Percentiles rank a stretch among this genome's conserved stretches.
Conservation (phyloP, 331 rosid genomes). For the Prunus yedoensis region DNA sequence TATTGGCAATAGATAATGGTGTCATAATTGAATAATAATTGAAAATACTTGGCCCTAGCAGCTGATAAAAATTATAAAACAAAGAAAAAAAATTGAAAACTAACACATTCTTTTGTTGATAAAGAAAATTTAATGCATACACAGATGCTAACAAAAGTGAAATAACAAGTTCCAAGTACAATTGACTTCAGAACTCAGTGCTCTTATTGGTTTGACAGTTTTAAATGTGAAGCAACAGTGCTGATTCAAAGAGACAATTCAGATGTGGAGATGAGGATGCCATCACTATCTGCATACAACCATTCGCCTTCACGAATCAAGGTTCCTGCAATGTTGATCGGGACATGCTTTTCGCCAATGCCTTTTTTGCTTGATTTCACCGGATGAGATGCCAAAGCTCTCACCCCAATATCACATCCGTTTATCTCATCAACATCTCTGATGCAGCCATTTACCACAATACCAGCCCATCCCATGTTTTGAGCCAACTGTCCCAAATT, state of each 20-base stretch:
- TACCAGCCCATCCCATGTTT: conserved; percentile 65
- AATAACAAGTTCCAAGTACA: not conserved
- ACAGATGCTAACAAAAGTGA: not conserved
- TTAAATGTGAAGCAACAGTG: not conserved
- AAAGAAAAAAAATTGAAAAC: not conserved
- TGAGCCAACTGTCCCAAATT: conserved; percentile 53
- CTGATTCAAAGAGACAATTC: conserved; percentile 54
- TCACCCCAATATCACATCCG: conserved; percentile 61
- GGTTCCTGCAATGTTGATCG: conserved; percentile 54
- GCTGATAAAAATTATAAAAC: not conserved
- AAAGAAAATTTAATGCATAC: not conserved
- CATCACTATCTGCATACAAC: conserved; percentile 74
- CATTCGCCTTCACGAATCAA: conserved; percentile 70
- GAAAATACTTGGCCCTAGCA: not conserved
- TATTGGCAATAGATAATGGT: too few species aligned
- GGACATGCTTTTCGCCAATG: conserved; percentile 51
- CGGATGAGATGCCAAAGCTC: conserved; percentile 71
- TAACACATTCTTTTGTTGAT: not conserved
- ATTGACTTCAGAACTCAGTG: conserved; percentile 1
- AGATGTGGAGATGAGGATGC: conserved; percentile 51
- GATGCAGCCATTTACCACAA: conserved; percentile 71
- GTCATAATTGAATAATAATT: not conserved
- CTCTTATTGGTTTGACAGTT: not conserved
- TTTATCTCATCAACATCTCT: conserved; percentile 83
- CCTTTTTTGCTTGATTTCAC: conserved; percentile 54